Conservation (phyloP, 441 rosid genomes). For the Adansonia madagascariensis region DNA sequence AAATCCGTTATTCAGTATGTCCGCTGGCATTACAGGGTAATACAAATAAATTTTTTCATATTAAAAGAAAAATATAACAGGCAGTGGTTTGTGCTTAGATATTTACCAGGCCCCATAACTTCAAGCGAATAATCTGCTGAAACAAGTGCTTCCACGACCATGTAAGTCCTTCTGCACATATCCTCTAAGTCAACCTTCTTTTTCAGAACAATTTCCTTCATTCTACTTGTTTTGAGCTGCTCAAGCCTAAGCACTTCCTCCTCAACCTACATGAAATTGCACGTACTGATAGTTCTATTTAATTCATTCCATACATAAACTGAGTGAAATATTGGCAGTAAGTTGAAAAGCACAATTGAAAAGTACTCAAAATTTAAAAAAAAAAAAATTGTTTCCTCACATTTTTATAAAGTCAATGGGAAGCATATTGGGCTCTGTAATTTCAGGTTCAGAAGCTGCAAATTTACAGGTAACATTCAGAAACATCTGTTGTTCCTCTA, state of each 20-base stretch:
- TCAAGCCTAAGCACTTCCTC: conserved; percentile 75
- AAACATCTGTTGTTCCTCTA: conserved; percentile 70
- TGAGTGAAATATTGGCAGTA: background rate
- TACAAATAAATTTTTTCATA: background rate
- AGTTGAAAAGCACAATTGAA: background rate
- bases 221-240: conserved; percentile 69
- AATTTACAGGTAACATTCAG: conserved; percentile 59
- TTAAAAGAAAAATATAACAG: background rate
- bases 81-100: background rate
- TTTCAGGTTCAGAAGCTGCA: conserved; percentile 67
- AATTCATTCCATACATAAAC: background rate
- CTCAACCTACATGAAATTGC: conserved; percentile 56
- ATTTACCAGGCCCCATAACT: conserved; percentile 69
- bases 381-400: conserved; percentile 47
- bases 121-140: conserved; percentile 51
- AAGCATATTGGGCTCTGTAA: conserved; percentile 65
- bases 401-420: conserved; percentile 56
- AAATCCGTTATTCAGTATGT: conserved; percentile 13
- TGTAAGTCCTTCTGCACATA: conserved; percentile 71
- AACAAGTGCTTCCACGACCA: conserved; percentile 51
- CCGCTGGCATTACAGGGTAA: background rate
- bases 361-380: too few species aligned
- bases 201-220: conserved; percentile 78
- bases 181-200: conserved; percentile 80
- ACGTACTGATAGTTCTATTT: conserved; percentile 1